Percentiles rank a stretch among this genome's conserved stretches.
phyloP scores from a whole-genome alignment of 2,329 filamentous ascomycete species.

The Pestalotiopsis sp. region DNA sequence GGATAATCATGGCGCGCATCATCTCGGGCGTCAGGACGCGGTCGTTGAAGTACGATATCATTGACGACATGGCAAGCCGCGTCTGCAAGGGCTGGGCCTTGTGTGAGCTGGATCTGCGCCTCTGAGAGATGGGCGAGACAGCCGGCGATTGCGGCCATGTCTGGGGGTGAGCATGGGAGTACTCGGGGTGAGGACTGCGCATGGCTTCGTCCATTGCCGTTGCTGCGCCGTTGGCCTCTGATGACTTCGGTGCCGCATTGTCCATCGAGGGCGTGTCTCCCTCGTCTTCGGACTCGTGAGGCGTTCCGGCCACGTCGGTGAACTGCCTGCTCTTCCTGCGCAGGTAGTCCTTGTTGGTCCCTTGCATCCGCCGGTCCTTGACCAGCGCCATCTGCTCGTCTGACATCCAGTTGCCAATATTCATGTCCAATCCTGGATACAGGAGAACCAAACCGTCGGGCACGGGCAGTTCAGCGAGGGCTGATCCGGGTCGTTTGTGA shows the following conservation, averaged over 20 bases:
- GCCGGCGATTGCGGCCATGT: constrained; percentile 30
- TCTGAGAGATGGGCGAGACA: constrained; percentile 17
- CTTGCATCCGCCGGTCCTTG: constrained; percentile 74
- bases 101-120: constrained; percentile 40
- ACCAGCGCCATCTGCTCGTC: constrained; percentile 97
- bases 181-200: constrained; percentile 47
- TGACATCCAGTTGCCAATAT: constrained; percentile 98
- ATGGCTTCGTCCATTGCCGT: constrained; percentile 16
- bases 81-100: constrained; percentile 68
- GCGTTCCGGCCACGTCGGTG: constrained; percentile 78
- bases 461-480: constrained; percentile 62
- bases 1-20: constrained; percentile 98
- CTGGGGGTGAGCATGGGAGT: constrained; percentile 47
- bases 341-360: constrained; percentile 76
- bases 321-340: constrained; percentile 88
- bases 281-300: constrained; percentile 77
- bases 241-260: constrained; percentile 10
- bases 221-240: constrained; percentile 13
- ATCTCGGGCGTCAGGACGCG: constrained; percentile 93
- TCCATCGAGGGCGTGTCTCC: constrained; percentile 45
- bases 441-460: constrained; percentile 83
- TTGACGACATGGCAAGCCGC: constrained; percentile 90
- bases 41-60: constrained; percentile 98
- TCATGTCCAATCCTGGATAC: constrained; percentile 93
- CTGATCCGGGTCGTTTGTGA: constrained; percentile 54